Conservation (phyloP, 2,329 filamentous ascomycete genomes). For the Trichoderma sp. region DNA sequence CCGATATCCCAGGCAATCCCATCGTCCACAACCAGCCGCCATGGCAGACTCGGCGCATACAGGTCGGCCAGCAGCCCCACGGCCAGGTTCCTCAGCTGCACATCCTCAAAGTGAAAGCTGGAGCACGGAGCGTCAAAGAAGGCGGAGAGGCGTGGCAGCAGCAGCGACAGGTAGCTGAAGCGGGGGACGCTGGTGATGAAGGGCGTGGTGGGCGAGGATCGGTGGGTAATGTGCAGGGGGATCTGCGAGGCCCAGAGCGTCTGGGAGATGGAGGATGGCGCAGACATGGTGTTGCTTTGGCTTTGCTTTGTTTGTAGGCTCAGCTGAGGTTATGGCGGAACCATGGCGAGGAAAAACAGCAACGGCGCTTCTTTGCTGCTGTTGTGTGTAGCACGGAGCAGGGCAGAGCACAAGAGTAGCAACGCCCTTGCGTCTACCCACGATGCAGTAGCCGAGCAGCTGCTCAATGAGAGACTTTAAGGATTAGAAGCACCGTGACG, state of each 20-base stretch:
- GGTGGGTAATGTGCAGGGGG: conserved; percentile 59
- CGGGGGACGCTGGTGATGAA: conserved; percentile 60
- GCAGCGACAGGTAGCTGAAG: conserved; percentile 62
- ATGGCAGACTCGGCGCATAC: conserved; percentile 59
- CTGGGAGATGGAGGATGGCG: conserved; percentile 44
- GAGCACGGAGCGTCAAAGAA: conserved; percentile 60
- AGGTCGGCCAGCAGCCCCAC: conserved; percentile 60
- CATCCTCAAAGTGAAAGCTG: conserved; percentile 61
- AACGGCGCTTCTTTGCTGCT: neutral
- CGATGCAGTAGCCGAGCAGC: neutral
- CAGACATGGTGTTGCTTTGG: neutral
- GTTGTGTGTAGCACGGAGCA: neutral
- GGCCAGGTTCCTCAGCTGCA: conserved; percentile 58
- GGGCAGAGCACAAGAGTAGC: neutral
- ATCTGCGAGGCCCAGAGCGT: conserved; percentile 59
- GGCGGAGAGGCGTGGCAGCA: conserved; percentile 57
- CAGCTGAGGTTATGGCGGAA: conserved; percentile 22
- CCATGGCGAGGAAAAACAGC: conserved; percentile 18
- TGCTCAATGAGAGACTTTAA: neutral
- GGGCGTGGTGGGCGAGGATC: conserved; percentile 50
- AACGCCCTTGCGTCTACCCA: neutral
- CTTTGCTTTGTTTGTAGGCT: neutral
- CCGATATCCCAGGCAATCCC: conserved; percentile 62
- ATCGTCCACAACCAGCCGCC: conserved; percentile 58
- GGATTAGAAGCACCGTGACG: neutral